phyloP scores from a whole-genome alignment of 1,284 basidiomycete species.

The Ceratobasidium sp. region DNA sequence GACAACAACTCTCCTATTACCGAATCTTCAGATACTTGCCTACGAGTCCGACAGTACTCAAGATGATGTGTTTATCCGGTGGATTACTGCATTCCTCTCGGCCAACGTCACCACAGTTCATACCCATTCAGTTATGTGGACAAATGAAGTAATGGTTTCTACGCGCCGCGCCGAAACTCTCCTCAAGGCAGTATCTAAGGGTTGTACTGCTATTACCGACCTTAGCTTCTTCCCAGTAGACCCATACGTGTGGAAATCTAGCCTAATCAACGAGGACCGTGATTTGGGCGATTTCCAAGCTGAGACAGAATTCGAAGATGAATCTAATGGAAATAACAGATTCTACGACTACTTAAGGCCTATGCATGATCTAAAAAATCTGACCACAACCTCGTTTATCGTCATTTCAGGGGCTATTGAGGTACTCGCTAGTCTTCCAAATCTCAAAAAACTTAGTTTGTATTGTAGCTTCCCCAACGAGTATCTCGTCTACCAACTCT shows the following conservation, averaged over 20 bases:
- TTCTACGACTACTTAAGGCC: neutral
- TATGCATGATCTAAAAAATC: neutral
- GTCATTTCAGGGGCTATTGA: neutral
- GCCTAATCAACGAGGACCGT: neutral
- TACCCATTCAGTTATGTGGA: neutral
- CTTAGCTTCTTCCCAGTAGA: conserved; percentile 1
- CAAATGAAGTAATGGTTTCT: neutral
- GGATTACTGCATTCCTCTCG: conserved; percentile 6
- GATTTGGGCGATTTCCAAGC: neutral
- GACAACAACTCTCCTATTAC: neutral
- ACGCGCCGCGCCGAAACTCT: neutral
- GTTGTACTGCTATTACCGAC: neutral
- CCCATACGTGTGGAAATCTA: too few species aligned
- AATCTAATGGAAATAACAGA: too few species aligned
- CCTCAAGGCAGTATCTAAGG: neutral
- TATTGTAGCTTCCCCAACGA: neutral
- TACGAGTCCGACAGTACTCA: neutral
- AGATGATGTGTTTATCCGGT: neutral
- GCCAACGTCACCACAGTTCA: neutral
- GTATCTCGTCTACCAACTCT: too few species aligned
- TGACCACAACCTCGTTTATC: neutral
- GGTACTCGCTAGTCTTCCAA: neutral
- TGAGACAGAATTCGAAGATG: too few species aligned
- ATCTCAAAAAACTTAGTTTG: neutral
- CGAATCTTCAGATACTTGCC: neutral